These are phyloP conservation scores for Cladochytrium replicatum DNA, from an alignment of 192 early-diverging fungal genomes.

Conservation along the genomic window DNA sequence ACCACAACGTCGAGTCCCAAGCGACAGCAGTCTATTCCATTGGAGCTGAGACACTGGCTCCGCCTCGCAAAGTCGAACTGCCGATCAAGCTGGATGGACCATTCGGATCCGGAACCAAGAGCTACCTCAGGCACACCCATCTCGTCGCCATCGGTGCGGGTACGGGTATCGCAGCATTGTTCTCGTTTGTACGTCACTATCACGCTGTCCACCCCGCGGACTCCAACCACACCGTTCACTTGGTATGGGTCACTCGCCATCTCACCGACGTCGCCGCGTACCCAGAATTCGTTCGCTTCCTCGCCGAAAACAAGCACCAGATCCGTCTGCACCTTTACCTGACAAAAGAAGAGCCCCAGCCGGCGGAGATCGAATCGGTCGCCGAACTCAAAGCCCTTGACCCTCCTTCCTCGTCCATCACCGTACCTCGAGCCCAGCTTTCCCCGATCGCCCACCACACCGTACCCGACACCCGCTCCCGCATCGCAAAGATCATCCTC, in stretches of 20 bases:
- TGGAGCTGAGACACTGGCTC: too few relatives aligned
- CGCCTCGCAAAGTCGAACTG: too few relatives aligned
- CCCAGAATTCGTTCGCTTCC: not conserved
- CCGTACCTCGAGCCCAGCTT: not conserved
- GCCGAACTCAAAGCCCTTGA: not conserved
- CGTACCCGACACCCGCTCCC: not conserved
- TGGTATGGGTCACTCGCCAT: slow-evolving; percentile 2
- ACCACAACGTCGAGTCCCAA: too few relatives aligned
- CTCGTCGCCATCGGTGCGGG: slow-evolving; percentile 13
- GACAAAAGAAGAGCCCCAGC: not conserved
- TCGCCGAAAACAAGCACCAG: not conserved
- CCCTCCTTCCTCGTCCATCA: not conserved
- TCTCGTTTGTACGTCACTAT: slow-evolving; percentile 7
- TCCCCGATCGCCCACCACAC: not conserved
- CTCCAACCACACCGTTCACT: not conserved
- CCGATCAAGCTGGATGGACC: slow-evolving; percentile 3
- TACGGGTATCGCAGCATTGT: slow-evolving; percentile 13
- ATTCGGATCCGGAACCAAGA: slow-evolving; percentile 1
- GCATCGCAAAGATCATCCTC: not conserved
- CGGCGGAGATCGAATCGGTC: not conserved
- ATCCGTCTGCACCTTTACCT: not conserved
- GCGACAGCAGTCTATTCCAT: too few relatives aligned
- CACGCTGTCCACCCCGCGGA: not conserved
- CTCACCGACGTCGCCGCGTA: not conserved
- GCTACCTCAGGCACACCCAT: not conserved